Evolutionary conservation across 495 filamentous ascomycete genomes (phyloP).

Genomic region (Glarea lozoyensis): DNA sequence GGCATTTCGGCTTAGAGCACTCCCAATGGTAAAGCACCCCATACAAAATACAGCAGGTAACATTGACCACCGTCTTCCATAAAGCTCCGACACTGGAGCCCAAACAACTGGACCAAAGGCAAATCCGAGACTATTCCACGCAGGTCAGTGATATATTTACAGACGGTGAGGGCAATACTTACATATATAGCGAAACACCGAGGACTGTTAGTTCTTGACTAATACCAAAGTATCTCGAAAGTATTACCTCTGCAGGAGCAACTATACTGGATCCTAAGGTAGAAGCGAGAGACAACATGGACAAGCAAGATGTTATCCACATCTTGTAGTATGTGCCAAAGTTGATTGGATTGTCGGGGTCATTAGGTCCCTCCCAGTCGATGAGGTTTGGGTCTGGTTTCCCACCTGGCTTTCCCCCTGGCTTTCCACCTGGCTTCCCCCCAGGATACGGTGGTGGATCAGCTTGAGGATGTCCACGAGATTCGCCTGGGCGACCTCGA

Average conservation of each 20-base stretch:
- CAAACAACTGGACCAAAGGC: constrained; percentile 26
- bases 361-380: constrained; percentile 17
- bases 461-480: too few relatives aligned
- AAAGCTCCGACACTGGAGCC: constrained; percentile 32
- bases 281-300: constrained; percentile 39
- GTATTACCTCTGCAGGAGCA: constrained; percentile 33
- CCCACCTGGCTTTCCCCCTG: too few relatives aligned
- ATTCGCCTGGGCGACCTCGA: too few relatives aligned
- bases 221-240: constrained; percentile 26
- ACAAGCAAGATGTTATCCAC: constrained; percentile 40
- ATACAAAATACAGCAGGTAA: constrained; percentile 37
- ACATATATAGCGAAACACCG: constrained; percentile 22
- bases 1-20: constrained; percentile 27
- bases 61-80: constrained; percentile 35
- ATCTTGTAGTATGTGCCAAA: constrained; percentile 34
- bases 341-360: constrained; percentile 37
- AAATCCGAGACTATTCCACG: constrained; percentile 30
- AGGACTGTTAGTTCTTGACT: constrained; percentile 23
- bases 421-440: too few relatives aligned
- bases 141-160: constrained; percentile 11
- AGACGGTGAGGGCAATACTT: constrained; percentile 8
- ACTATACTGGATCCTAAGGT: constrained; percentile 42
- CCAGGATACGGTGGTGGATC: too few relatives aligned
- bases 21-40: constrained; percentile 35
- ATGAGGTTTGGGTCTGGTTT: constrained; percentile 18